A percentile compares a stretch with the other conserved stretches of the same genome.
Conservation (phyloP, 177 flowering plant genomes). For the Vitis hybrid region DNA sequence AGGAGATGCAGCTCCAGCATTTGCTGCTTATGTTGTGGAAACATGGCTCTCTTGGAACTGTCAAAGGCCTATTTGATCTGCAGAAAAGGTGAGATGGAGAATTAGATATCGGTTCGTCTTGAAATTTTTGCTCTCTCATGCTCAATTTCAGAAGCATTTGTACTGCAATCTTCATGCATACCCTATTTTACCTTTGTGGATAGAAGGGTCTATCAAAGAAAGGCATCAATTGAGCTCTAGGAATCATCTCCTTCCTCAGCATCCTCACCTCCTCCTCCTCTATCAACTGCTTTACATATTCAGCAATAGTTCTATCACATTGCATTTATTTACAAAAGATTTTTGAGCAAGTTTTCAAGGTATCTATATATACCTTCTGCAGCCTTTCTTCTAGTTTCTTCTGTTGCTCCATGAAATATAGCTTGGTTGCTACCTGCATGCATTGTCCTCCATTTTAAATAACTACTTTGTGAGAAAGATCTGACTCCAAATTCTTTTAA, state of each 20-base stretch:
- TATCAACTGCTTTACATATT: constrained; percentile 40
- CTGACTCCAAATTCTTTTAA: too few species aligned
- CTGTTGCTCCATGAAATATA: constrained; percentile 43
- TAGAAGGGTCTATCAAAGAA: constrained; percentile 71
- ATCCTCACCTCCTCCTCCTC: constrained; percentile 74
- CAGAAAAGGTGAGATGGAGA: background rate
- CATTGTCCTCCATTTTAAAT: background rate
- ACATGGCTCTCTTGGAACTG: constrained; percentile 72
- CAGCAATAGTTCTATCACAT: background rate
- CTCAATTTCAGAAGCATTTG: background rate
- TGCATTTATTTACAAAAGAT: too few species aligned
- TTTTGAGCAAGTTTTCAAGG: too few species aligned
- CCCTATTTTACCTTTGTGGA: constrained; percentile 62
- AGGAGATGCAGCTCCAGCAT: constrained; percentile 33
- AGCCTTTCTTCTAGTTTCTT: constrained; percentile 51
- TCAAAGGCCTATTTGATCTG: constrained; percentile 71
- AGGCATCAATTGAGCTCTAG: constrained; percentile 87
- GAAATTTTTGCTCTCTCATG: too few species aligned
- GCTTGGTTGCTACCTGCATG: constrained; percentile 55
- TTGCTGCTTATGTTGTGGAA: constrained; percentile 36
- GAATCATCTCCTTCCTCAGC: constrained; percentile 81
- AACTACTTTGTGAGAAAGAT: background rate
- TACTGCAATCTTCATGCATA: background rate
- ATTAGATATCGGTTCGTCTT: background rate
- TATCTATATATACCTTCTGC: constrained; percentile 42